Base-by-base conservation (phyloP, 208 protist species). In the Crithidia expoeki region DNA sequence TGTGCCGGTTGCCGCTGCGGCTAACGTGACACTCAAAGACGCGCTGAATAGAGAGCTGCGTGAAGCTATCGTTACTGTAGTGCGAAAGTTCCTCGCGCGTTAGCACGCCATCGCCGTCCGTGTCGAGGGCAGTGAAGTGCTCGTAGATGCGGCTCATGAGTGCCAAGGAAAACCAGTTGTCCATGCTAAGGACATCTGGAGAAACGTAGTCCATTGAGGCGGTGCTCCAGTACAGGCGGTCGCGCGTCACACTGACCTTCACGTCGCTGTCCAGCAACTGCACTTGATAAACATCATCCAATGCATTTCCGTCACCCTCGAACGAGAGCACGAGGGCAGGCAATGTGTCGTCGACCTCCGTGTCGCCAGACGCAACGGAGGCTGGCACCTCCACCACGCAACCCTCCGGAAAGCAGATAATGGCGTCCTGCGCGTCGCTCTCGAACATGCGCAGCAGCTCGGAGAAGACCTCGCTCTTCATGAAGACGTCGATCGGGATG, bases 371-470 rank as follows among this genome's bases (percentile, higher is more conserved):
- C 25, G 83, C 28, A 9, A 85, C 65, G 21, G 72, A 57, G 10
- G 85, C 83, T 6, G 84, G 51, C 30, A 96, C 80, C 62, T 96
- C 92, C 11, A 96, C 92, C 19, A 83, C 65, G 61, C 84, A 94
- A 10, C 84, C 85, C n/a, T 78, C 75, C 1, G 85, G 80, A 64
- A 89, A 96, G 12, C 75, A 60, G 23, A 83, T 78, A 23, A 93
- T 68, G 30, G 92, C 88, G 52, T 94, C 89, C 23, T 85, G 74
- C 34, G 82, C 70, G 66, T 97, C 88, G 73, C 84, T 94, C 67
- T 95, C 89, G 74, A 91, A 97, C 71, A 98, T 83, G 42, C 88
- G 85, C 63, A 97, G 69, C 52, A 98, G 79, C 71, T 98, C 93
- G 2, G 90, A 90, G 68, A 97, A 94, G 16, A 94, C 89, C 21